Evolutionary conservation across 1,139 yeast genomes (phyloP), one percentile per base, ranked within the genome.

Genomic region (Candida albicans): DNA sequence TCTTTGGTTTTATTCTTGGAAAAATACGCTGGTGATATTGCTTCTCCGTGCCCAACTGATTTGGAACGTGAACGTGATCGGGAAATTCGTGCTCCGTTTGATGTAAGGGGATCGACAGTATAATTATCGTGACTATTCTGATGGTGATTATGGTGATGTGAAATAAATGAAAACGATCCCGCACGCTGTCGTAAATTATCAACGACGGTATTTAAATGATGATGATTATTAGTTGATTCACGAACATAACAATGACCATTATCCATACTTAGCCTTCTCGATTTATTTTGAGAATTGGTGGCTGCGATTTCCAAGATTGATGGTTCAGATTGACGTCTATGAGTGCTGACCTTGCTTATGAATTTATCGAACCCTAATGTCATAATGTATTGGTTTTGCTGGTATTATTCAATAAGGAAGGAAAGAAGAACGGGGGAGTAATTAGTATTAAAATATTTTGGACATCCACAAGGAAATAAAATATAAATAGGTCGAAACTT

Each of bases 1-100:
- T 68, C 75, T 48, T 67, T 70, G 18, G 75, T 67, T 39, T 59
- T 65, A 37, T 45, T 34, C 41, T 36, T 43, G 25, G 49, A 49
- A 26, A 45, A 27, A 32, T 42, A 35, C 3, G 46, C 35, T 14
- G 48, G 47, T 8, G 53, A 44, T 14, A 46, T 22, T 3, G 50
- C 36, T 13, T 35, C 37, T n/a, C 32, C 31, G 26, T 34, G 45
- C 28, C 8, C 40, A 36, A 29, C 25, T 12, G 41, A 35, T 14
- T 25, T 37, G 8, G 47, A 40, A 10, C 26, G 22, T 13, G 52
- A 46, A 27, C 47, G 38, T 4, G 53, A 45, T 28, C 46, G 37
- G 6, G 52, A 43, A 32, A 40, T 39, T 4, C 35, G 29, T 13
- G 11, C 24, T 10, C 22, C 36, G 11, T 29, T 33, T 9, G 32